phyloP scores from a whole-genome alignment of 148 eudicot genomes.

The Amaranthus palmeri region DNA sequence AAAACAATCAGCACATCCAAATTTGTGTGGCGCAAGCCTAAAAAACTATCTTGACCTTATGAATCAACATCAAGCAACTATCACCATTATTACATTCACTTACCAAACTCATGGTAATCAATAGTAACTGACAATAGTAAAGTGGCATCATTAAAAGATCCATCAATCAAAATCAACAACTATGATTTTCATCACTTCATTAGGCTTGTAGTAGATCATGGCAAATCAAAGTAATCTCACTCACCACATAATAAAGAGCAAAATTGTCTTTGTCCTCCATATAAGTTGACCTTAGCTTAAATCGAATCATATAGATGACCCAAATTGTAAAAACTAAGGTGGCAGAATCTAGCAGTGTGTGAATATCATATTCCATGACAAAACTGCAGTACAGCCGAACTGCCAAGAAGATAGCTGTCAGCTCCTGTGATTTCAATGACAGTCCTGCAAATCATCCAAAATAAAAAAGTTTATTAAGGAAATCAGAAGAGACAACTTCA shows the following conservation, averaged over 20 bases:
- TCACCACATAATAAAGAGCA: slow-evolving; percentile 79
- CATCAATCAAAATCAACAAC: no score
- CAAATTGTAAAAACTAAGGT: slow-evolving; percentile 79
- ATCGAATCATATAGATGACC: slow-evolving; percentile 95
- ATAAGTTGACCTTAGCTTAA: slow-evolving; percentile 74
- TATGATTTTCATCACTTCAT: no score
- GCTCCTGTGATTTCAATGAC: slow-evolving; percentile 79
- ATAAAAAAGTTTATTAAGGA: neutral
- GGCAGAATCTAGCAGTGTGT: slow-evolving; percentile 82
- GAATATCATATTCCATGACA: slow-evolving; percentile 96
- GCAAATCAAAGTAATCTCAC: slow-evolving; percentile 17
- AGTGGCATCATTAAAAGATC: no score
- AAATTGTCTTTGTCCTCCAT: slow-evolving; percentile 94
- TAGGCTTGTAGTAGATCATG: neutral
- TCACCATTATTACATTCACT: no score
- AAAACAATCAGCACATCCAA: no score
- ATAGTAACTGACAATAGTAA: no score
- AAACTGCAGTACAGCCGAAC: slow-evolving; percentile 89
- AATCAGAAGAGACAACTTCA: neutral
- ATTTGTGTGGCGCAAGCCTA: no score
- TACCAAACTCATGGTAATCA: no score
- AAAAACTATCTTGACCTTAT: no score
- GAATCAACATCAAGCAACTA: no score
- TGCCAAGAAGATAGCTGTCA: slow-evolving; percentile 89
- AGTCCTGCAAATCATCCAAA: slow-evolving; percentile 54